Evolutionary conservation across 257 asterid genomes (phyloP).

Genomic region (Solanum stenotomum): DNA sequence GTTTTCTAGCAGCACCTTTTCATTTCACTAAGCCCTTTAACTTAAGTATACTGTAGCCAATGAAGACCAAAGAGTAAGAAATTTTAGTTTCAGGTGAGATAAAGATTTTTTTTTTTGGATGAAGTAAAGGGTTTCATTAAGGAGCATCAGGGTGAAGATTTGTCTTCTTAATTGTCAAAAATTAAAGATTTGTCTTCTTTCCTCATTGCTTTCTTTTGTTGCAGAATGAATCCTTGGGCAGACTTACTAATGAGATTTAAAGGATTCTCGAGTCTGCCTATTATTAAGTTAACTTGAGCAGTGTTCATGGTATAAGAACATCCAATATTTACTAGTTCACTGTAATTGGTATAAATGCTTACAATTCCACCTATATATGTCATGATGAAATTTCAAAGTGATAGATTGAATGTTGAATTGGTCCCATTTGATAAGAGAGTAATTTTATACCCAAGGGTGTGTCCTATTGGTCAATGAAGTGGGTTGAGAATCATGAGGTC

Average conservation of each 20-base stretch:
- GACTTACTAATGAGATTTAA: not conserved
- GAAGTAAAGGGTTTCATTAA: not conserved
- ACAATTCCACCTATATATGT: not conserved
- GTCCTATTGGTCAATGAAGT: not conserved
- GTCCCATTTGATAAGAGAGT: not conserved
- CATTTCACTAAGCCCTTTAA: not conserved
- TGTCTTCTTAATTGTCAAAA: not conserved
- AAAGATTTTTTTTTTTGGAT: not conserved
- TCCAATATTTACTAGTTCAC: not conserved
- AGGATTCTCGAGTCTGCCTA: not conserved
- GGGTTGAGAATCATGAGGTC: not conserved
- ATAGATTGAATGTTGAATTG: not conserved
- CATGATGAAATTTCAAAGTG: not conserved
- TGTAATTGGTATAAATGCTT: not conserved
- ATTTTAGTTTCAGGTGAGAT: not conserved
- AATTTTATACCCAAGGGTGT: not conserved
- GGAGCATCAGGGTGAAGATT: not conserved
- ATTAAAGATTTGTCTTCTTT: not conserved
- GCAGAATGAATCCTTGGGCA: not conserved
- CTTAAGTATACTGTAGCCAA: not conserved
- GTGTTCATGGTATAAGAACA: not conserved
- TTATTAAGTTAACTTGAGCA: not conserved
- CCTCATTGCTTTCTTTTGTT: not conserved
- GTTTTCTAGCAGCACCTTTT: not conserved
- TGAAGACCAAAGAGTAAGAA: not conserved